These are phyloP conservation scores for Nitzschia sp. DNA, from an alignment of 108 stramenopile genomes.

Conservation along the genomic window DNA sequence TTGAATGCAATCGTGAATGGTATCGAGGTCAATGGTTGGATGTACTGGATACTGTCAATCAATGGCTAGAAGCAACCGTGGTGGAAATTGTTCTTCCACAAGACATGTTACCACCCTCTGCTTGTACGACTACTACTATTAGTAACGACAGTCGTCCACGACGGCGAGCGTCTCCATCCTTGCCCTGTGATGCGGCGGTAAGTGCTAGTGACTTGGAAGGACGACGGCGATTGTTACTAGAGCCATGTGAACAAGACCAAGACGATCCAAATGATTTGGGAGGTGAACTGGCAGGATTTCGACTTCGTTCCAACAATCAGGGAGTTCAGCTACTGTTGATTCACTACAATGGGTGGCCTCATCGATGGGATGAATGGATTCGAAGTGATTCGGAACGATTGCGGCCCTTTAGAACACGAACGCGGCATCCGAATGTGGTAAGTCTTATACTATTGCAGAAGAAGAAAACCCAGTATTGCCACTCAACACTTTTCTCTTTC, in stretches of 20 bases:
- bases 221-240: slow-evolving; percentile 68
- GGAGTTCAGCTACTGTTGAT: slow-evolving; percentile 78
- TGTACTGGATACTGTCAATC: slow-evolving; percentile 94
- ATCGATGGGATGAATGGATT: slow-evolving; percentile 98
- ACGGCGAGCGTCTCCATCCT: slow-evolving; percentile 9
- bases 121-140: neutral
- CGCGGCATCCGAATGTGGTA: slow-evolving; percentile 61
- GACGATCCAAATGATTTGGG: slow-evolving; percentile 42
- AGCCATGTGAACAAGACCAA: slow-evolving; percentile 47
- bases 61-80: slow-evolving; percentile 97
- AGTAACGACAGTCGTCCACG: slow-evolving; percentile 5
- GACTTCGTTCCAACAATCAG: slow-evolving; percentile 57
- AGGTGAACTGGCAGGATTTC: slow-evolving; percentile 32
- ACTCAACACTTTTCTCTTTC: neutral
- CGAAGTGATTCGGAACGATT: slow-evolving; percentile 85
- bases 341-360: slow-evolving; percentile 99
- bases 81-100: slow-evolving; percentile 80
- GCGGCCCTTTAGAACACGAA: slow-evolving; percentile 85
- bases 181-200: slow-evolving; percentile 63
- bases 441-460: neutral
- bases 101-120: slow-evolving; percentile 51
- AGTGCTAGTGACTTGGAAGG: slow-evolving; percentile 78
- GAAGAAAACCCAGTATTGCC: neutral
- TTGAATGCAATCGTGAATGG: slow-evolving; percentile 75
- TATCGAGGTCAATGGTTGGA: slow-evolving; percentile 97